phyloP scores from a whole-genome alignment of 2,329 filamentous ascomycete genomes.

The Leptographium lundbergii region DNA sequence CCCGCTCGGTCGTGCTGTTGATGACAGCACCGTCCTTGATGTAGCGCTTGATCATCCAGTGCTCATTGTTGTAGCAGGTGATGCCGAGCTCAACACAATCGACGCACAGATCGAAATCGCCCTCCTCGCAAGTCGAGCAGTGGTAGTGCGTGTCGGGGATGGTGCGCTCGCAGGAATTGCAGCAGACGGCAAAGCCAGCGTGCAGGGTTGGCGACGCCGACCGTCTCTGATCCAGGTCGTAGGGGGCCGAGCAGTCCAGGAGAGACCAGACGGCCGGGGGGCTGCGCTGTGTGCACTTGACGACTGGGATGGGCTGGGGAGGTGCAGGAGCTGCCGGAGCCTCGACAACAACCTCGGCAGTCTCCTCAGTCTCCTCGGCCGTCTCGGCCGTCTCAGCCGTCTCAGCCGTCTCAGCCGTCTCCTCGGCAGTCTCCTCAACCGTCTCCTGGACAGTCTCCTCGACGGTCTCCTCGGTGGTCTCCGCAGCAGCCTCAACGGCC shows the following conservation, averaged over 20 bases:
- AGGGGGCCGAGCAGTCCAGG: not conserved
- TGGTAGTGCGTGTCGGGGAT: constrained; percentile 83
- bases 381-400: not conserved
- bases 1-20: constrained; percentile 73
- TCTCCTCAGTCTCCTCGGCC: not conserved
- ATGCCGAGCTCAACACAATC: constrained; percentile 63
- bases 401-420: not conserved
- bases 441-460: too few species aligned
- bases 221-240: not conserved
- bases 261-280: not conserved
- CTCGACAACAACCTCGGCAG: not conserved
- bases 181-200: constrained; percentile 66
- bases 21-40: constrained; percentile 67
- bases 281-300: not conserved
- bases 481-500: not conserved
- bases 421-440: not conserved
- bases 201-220: not conserved
- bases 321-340: not conserved
- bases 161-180: constrained; percentile 73
- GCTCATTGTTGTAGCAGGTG: constrained; percentile 63
- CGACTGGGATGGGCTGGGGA: not conserved
- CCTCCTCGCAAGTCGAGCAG: constrained; percentile 83
- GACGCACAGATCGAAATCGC: constrained; percentile 88
- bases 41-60: constrained; percentile 91
- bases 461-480: not conserved